These are phyloP conservation scores for Hypoxylon subgilvum DNA, from an alignment of 495 filamentous ascomycete species.

Conservation along the genomic window DNA sequence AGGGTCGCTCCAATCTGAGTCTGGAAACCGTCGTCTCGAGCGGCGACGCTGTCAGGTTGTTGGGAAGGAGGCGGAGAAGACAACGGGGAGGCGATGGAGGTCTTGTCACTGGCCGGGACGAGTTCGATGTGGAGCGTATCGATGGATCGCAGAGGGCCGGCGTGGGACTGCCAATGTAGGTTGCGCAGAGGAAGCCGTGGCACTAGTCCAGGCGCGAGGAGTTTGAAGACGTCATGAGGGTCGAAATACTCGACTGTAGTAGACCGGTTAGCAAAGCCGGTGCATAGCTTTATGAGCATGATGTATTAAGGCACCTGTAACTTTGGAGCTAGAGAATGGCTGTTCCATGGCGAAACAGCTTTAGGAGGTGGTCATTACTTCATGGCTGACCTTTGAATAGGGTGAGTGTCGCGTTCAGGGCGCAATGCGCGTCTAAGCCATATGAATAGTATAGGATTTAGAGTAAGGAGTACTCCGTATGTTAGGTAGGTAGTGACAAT, in stretches of 20 bases:
- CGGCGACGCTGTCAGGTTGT: slow-evolving; percentile 48
- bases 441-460: no score
- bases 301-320: slow-evolving; percentile 61
- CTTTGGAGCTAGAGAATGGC: slow-evolving; percentile 71
- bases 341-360: slow-evolving; percentile 62
- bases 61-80: slow-evolving; percentile 46
- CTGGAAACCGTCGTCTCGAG: slow-evolving; percentile 59
- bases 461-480: no score
- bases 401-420: not conserved
- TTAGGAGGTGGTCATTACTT: slow-evolving; percentile 24
- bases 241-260: slow-evolving; percentile 82
- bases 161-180: slow-evolving; percentile 94
- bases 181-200: slow-evolving; percentile 86
- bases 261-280: slow-evolving; percentile 13
- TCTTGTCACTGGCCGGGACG: slow-evolving; percentile 59
- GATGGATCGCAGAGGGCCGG: slow-evolving; percentile 88
- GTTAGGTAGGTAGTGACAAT: no score
- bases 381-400: slow-evolving; percentile 22
- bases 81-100: slow-evolving; percentile 47
- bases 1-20: slow-evolving; percentile 45
- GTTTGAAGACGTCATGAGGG: slow-evolving; percentile 81
- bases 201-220: slow-evolving; percentile 76
- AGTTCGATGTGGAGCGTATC: slow-evolving; percentile 89
- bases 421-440: no score
- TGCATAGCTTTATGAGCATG: slow-evolving; percentile 4